Evolutionary conservation across 495 filamentous ascomycete species (phyloP).

Genomic region (Tuber melanosporum): DNA sequence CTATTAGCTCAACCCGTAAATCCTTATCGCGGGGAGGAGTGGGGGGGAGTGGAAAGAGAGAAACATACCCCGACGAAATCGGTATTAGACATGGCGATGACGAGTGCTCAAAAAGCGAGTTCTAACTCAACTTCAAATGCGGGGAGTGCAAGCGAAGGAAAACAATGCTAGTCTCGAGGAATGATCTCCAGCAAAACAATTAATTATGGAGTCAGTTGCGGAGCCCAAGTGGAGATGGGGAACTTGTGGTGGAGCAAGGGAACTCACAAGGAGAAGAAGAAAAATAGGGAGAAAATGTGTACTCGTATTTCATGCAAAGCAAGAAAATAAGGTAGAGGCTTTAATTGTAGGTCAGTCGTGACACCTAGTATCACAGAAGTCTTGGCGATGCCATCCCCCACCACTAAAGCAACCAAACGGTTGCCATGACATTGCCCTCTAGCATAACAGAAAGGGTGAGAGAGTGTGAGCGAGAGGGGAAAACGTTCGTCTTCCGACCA

Average conservation of each 20-base stretch:
- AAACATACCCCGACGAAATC: constrained; percentile 69
- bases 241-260: background rate
- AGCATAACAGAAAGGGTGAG: background rate
- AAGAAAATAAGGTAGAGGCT: background rate
- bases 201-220: background rate
- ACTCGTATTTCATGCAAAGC: background rate
- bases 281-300: background rate
- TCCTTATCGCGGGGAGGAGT: background rate
- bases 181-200: background rate
- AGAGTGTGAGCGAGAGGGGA: background rate
- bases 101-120: background rate
- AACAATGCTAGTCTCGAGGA: background rate
- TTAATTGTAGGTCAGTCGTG: background rate
- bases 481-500: background rate
- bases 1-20: background rate
- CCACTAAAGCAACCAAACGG: background rate
- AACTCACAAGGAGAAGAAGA: background rate
- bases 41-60: background rate
- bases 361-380: background rate
- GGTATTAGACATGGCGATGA: constrained; percentile 75
- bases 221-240: background rate
- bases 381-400: constrained; percentile 19
- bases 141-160: background rate
- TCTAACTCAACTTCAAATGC: background rate
- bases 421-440: background rate